These are phyloP conservation scores for Epichloe hybrida DNA, from an alignment of 2,329 filamentous ascomycete species.

Conservation along the genomic window DNA sequence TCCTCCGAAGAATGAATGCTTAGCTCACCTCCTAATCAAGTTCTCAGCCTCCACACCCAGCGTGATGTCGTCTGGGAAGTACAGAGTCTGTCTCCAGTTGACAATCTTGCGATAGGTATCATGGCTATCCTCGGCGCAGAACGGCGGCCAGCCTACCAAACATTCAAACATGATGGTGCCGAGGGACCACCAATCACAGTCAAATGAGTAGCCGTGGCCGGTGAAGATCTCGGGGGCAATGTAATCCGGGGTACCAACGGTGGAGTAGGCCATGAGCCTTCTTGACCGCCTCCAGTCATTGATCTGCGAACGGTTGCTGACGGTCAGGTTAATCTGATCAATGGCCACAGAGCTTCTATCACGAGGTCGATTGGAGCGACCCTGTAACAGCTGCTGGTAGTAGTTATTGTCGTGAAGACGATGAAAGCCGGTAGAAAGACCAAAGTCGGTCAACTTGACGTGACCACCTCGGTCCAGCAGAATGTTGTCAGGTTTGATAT, in stretches of 20 bases:
- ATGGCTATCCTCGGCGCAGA: slow-evolving; percentile 94
- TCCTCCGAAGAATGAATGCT: not conserved
- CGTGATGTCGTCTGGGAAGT: slow-evolving; percentile 92
- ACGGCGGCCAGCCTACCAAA: slow-evolving; percentile 94
- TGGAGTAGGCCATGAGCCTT: slow-evolving; percentile 92
- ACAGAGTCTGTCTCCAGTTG: slow-evolving; percentile 90
- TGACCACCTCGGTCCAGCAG: slow-evolving; percentile 88
- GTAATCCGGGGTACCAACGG: slow-evolving; percentile 94
- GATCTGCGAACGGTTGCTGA: slow-evolving; percentile 94
- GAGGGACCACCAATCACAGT: slow-evolving; percentile 98
- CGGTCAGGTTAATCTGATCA: slow-evolving; percentile 95
- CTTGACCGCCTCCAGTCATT: slow-evolving; percentile 98
- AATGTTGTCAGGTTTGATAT: slow-evolving; percentile 99
- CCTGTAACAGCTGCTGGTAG: slow-evolving; percentile 89
- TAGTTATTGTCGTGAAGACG: slow-evolving; percentile 97
- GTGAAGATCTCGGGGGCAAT: slow-evolving; percentile 98
- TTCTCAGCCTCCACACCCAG: slow-evolving; percentile 82
- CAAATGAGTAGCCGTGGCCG: slow-evolving; percentile 87
- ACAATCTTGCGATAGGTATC: slow-evolving; percentile 99
- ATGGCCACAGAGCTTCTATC: slow-evolving; percentile 91
- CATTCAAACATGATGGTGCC: slow-evolving; percentile 99
- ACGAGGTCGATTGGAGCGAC: slow-evolving; percentile 54
- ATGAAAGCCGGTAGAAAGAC: slow-evolving; percentile 93
- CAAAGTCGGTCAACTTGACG: slow-evolving; percentile 97
- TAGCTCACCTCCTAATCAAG: slow-evolving; percentile 69